These are phyloP conservation scores for Groenewaldozyma salmanticensis DNA, from an alignment of 805 yeast species.

Conservation along the genomic window DNA sequence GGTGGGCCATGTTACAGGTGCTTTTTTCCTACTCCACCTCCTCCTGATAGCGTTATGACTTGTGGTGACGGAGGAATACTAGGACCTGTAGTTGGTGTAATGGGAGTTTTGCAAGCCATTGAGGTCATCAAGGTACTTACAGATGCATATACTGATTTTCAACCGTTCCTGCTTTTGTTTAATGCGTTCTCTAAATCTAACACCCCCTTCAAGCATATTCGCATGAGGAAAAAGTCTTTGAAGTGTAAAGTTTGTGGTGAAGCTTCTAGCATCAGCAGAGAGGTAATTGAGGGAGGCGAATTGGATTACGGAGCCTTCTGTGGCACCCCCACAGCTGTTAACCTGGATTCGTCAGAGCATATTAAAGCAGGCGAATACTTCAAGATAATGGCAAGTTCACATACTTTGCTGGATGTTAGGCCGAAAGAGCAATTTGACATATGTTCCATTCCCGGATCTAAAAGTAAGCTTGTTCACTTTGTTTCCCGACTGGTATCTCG, in stretches of 20 bases:
- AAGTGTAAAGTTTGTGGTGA: slow-evolving; percentile 60
- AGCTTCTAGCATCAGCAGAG: slow-evolving; percentile 39
- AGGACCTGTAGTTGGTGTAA: slow-evolving; percentile 92
- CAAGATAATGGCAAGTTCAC: slow-evolving; percentile 7
- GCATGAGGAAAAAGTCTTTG: slow-evolving; percentile 60
- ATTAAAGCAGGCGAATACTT: slow-evolving; percentile 35
- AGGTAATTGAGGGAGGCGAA: slow-evolving; percentile 35
- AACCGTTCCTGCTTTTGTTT: slow-evolving; percentile 54
- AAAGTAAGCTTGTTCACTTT: slow-evolving; percentile 23
- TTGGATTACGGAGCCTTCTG: slow-evolving; percentile 69
- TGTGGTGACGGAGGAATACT: slow-evolving; percentile 92
- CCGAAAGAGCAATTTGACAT: slow-evolving; percentile 68
- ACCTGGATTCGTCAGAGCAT: slow-evolving; percentile 41
- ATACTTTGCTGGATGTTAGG: slow-evolving; percentile 63
- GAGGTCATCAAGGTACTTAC: slow-evolving; percentile 73
- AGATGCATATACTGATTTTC: slow-evolving; percentile 45
- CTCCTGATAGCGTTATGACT: slow-evolving; percentile 68
- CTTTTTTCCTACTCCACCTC: slow-evolving; percentile 83
- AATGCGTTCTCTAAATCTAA: slow-evolving; percentile 39
- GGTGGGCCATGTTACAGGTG: slow-evolving; percentile 92
- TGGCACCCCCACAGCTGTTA: slow-evolving; percentile 42
- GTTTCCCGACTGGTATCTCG: neutral
- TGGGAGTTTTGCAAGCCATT: slow-evolving; percentile 82
- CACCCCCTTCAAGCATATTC: slow-evolving; percentile 53
- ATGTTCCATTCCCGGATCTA: slow-evolving; percentile 46